Base-by-base conservation (phyloP, 306 rosid genomes). In the Cicer bijugum region DNA sequence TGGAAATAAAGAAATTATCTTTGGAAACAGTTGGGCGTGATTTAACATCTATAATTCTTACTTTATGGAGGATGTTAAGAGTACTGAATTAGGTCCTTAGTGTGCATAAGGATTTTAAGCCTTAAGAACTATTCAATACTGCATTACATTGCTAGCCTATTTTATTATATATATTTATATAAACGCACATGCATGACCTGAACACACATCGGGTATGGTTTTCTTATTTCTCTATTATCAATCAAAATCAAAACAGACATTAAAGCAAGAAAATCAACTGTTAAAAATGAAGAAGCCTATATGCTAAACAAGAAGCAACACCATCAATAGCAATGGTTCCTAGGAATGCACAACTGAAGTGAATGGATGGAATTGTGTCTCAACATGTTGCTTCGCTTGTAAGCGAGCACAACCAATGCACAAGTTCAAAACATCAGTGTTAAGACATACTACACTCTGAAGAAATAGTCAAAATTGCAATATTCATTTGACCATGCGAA, bases 291-390 rank as follows among this genome's bases (percentile, higher is more conserved):
- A 12, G 5, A 12, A 46, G n/a, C 51, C 51, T 14, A 37, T 42
- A 38, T 9, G 19, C 57, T 53, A 14, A 56, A 55, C 7, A 55
- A 55, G 74, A 17, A 28, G 39, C 51, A 46, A 67, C 58, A 53
- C 16, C 6, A 77, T 12, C 55, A 75, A 75, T 4, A 35, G 53
- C 38, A 52, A 52, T n/a, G 12, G 51, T 46, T 60, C 11, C 60
- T 9, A 23, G n/a, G 10, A 56, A 56, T 12, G 57, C 53, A 61
- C n/a, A 8, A 60, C 7, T 7, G 44, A 47, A 15, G 20, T 11
- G 40, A 38, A 63, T 7, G 53, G 61, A 63, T n/a, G 20, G 42
- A 48, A 35, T 10, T 47, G 71, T 47, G 20, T 38, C n/a, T 14
- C 53, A 37, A 63, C 55, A 40, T 9, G 58, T 52, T 28, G 35